Conservation (phyloP, 208 protist genomes). For the Crithidia expoeki region DNA sequence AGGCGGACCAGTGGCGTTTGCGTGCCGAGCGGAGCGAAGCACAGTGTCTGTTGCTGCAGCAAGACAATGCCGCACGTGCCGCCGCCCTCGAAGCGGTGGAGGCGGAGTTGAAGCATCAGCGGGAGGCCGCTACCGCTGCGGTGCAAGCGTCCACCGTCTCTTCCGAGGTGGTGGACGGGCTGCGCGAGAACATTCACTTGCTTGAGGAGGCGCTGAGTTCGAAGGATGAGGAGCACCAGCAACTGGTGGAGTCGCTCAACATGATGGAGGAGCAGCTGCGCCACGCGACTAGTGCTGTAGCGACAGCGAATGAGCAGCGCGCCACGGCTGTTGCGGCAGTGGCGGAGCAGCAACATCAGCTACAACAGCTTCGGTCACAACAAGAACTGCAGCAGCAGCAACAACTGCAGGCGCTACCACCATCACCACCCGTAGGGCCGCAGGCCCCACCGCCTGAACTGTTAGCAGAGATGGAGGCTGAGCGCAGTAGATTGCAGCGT, state of each 20-base stretch:
- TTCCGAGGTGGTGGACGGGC: conserved; percentile 22
- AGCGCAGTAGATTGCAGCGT: conserved; percentile 20
- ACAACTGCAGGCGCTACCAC: background rate
- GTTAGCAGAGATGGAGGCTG: conserved; percentile 15
- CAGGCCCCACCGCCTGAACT: conserved; percentile 15
- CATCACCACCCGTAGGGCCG: background rate
- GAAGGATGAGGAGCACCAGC: conserved; percentile 74
- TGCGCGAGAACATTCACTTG: conserved; percentile 53
- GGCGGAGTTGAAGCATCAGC: conserved; percentile 10
- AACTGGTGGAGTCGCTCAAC: conserved; percentile 64
- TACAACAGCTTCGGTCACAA: background rate
- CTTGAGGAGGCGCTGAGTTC: conserved; percentile 65
- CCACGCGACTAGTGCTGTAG: conserved; percentile 20
- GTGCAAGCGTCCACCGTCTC: conserved; percentile 6
- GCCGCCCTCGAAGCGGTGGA: conserved; percentile 1
- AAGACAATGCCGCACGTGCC: conserved; percentile 6
- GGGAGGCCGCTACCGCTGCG: background rate
- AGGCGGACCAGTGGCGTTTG: conserved; percentile 19
- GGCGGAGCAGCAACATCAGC: conserved; percentile 2
- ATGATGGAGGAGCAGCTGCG: conserved; percentile 73
- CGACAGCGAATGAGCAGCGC: conserved; percentile 13
- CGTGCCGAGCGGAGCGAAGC: conserved; percentile 32
- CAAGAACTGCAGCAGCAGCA: conserved; percentile 7
- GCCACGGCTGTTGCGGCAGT: conserved; percentile 5
- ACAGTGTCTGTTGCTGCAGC: conserved; percentile 10